phyloP scores from a whole-genome alignment of 2,329 filamentous ascomycete species.

The Aspergillus quadrilineatus region DNA sequence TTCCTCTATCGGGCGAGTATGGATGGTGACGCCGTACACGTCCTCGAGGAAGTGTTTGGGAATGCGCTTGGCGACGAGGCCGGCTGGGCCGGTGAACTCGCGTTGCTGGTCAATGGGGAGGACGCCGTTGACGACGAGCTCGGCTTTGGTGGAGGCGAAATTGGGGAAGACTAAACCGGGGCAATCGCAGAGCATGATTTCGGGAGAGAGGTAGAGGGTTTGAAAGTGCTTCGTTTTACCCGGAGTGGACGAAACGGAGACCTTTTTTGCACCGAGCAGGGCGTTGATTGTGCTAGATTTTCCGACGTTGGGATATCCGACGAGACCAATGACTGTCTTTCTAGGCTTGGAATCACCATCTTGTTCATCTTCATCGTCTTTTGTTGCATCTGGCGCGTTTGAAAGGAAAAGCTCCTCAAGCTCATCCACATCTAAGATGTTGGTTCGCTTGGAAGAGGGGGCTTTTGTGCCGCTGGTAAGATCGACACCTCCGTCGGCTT shows the following conservation, averaged over 20 bases:
- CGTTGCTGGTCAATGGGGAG: conserved; percentile 94
- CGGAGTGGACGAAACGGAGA: conserved; percentile 93
- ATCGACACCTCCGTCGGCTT: conserved; percentile 28
- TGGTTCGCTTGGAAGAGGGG: conserved; percentile 53
- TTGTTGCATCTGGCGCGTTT: conserved; percentile 61
- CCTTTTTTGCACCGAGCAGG: conserved; percentile 96
- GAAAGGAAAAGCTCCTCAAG: conserved; percentile 83
- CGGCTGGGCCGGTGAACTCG: conserved; percentile 84
- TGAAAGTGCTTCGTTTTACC: conserved; percentile 99
- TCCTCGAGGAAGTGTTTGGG: conserved; percentile 88
- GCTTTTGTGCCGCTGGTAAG: conserved; percentile 16
- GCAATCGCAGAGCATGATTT: conserved; percentile 92
- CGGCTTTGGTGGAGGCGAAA: conserved; percentile 93
- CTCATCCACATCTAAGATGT: conserved; percentile 90
- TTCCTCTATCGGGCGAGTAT: conserved; percentile 77
- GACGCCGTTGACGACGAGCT: conserved; percentile 91
- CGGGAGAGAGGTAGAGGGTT: conserved; percentile 88
- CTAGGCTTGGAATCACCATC: conserved; percentile 45
- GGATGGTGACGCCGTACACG: conserved; percentile 88
- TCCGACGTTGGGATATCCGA: conserved; percentile 97
- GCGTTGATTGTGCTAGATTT: conserved; percentile 99
- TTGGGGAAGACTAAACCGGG: conserved; percentile 98
- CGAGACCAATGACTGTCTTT: conserved; percentile 87
- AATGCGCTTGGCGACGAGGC: conserved; percentile 78
- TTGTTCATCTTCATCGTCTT: conserved; percentile 46